These are phyloP conservation scores for Salix koriyanagi DNA, from an alignment of 345 rosid species.

Conservation along the genomic window DNA sequence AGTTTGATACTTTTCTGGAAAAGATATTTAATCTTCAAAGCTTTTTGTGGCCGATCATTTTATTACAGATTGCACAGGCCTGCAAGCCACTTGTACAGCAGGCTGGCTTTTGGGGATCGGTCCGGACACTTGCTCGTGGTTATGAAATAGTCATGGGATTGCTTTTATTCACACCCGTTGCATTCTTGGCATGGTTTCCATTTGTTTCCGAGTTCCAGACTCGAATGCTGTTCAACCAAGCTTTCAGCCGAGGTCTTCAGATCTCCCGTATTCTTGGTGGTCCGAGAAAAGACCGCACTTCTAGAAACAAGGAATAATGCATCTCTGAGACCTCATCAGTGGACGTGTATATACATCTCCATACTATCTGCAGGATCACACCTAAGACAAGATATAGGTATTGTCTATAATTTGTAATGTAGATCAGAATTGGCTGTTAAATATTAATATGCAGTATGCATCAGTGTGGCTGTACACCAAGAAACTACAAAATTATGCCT, in stretches of 20 bases:
- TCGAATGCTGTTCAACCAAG: constrained; percentile 99
- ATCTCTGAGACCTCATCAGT: no score
- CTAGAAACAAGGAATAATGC: constrained; percentile 67
- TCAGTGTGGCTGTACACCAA: no score
- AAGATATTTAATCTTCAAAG: not conserved
- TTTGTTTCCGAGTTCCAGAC: constrained; percentile 97
- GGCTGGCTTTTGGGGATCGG: constrained; percentile 91
- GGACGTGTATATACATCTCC: no score
- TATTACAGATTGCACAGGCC: constrained; percentile 82
- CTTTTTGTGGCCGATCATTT: no score
- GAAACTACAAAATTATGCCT: no score
- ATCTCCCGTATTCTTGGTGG: constrained; percentile 98
- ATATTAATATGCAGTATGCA: no score
- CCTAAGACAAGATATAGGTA: no score
- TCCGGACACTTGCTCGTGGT: constrained; percentile 86
- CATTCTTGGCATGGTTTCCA: constrained; percentile 97
- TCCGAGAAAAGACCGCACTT: constrained; percentile 71
- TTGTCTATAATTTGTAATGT: no score
- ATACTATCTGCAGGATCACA: no score
- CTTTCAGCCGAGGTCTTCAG: constrained; percentile 97
- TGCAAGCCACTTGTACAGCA: constrained; percentile 62
- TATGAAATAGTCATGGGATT: constrained; percentile 91
- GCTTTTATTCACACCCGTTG: constrained; percentile 91
- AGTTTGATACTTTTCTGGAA: no score
- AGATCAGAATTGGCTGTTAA: no score